These are phyloP conservation scores for Brassica carinata DNA, from an alignment of 345 rosid genomes.

Conservation along the genomic window DNA sequence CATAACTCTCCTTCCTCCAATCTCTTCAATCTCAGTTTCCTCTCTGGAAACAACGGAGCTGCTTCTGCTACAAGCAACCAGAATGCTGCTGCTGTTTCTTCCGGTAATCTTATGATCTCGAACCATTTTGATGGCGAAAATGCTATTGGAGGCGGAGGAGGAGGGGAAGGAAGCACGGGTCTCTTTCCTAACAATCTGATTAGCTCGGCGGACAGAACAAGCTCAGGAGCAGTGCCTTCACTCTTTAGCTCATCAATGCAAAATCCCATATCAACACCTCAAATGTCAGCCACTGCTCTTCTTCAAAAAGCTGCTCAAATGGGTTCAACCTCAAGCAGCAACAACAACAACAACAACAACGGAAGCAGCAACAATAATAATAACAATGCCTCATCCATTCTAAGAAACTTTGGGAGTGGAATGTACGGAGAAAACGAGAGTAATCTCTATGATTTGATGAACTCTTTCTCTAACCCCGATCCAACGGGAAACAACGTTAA, in stretches of 20 bases:
- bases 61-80: conserved; percentile 39
- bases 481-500: conserved; percentile 42
- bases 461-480: conserved; percentile 46
- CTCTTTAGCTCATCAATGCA: conserved; percentile 56
- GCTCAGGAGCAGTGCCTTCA: conserved; percentile 52
- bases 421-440: conserved; percentile 56
- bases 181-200: conserved; percentile 50
- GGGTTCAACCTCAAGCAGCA: conserved; percentile 60
- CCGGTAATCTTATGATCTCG: conserved; percentile 43
- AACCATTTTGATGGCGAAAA: conserved; percentile 50
- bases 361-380: conserved; percentile 37
- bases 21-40: conserved; percentile 60
- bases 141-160: conserved; percentile 19
- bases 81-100: conserved; percentile 39
- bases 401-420: conserved; percentile 53
- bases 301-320: conserved; percentile 85
- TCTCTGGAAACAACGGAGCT: conserved; percentile 46
- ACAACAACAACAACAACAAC: conserved; percentile 38
- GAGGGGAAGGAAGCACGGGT: conserved; percentile 41
- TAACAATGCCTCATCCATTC: conserved; percentile 49
- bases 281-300: conserved; percentile 80
- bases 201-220: conserved; percentile 45
- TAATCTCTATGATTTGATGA: conserved; percentile 64
- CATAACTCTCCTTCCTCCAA: conserved; percentile 40
- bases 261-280: conserved; percentile 48